A percentile compares a stretch with the other conserved stretches of the same genome.
Conservation (phyloP, 2,329 filamentous ascomycete genomes). For the Metarhizium guizhouense region DNA sequence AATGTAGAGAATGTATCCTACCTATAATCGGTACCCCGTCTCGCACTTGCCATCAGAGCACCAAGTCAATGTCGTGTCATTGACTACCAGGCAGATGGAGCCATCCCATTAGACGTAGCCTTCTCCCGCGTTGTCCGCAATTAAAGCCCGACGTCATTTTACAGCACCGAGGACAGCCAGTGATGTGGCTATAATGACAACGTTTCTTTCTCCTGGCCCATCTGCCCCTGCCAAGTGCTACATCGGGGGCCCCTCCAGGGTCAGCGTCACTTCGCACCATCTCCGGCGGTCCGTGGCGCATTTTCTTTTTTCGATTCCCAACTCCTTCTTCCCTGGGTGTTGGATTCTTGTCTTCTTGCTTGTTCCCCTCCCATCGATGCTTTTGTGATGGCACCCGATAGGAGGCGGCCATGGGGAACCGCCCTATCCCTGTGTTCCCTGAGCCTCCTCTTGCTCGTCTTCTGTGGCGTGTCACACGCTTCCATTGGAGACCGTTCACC, state of each 20-base stretch:
- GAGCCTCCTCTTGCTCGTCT: conserved; percentile 27
- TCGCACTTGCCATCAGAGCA: too few relatives aligned
- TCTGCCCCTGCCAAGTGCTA: neutral
- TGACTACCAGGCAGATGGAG: too few relatives aligned
- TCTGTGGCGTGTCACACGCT: conserved; percentile 45
- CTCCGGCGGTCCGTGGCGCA: neutral
- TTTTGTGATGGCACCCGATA: conserved; percentile 20
- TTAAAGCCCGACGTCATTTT: neutral
- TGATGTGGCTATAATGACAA: too few relatives aligned
- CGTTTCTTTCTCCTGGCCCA: neutral
- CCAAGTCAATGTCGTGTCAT: too few relatives aligned
- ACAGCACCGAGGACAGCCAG: too few relatives aligned
- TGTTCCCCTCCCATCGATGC: conserved; percentile 17
- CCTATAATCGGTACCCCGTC: too few relatives aligned
- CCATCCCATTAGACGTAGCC: too few relatives aligned
- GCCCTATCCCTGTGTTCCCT: conserved; percentile 23
- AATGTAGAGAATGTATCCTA: too few relatives aligned
- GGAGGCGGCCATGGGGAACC: conserved; percentile 23
- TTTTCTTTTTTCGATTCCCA: neutral
- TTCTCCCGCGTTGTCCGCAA: neutral
- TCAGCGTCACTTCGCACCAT: neutral
- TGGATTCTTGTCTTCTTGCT: neutral
- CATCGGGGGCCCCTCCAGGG: neutral
- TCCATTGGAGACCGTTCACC: conserved; percentile 78
- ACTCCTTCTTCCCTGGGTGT: neutral